Conservation (phyloP, 129 eudicot genomes). For the Saussurea involucrata region DNA sequence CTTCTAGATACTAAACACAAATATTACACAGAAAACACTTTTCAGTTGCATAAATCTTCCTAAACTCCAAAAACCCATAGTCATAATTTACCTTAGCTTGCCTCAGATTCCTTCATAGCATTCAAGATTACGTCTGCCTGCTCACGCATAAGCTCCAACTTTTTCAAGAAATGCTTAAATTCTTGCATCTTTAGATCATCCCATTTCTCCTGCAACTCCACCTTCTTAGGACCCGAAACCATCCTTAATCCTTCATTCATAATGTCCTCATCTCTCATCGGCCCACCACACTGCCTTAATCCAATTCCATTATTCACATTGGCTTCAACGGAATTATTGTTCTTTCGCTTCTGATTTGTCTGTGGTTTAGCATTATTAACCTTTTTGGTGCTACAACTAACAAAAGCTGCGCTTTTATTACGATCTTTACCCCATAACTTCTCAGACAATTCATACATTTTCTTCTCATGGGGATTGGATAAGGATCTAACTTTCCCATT, state of each 20-base stretch:
- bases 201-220: slow-evolving; percentile 36
- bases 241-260: slow-evolving; percentile 22
- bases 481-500: slow-evolving; percentile 27
- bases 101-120: slow-evolving; percentile 3
- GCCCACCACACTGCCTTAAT: background rate
- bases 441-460: slow-evolving; percentile 36
- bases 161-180: slow-evolving; percentile 8
- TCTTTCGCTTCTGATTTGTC: background rate
- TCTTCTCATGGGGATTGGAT: slow-evolving; percentile 44
- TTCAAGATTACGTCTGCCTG: slow-evolving; percentile 26
- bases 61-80: background rate
- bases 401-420: background rate
- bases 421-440: slow-evolving; percentile 39
- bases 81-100: slow-evolving; percentile 15
- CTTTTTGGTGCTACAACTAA: background rate
- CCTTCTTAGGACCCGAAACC: slow-evolving; percentile 16
- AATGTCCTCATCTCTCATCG: slow-evolving; percentile 11
- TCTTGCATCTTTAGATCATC: slow-evolving; percentile 28
- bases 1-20: slow-evolving; percentile 4
- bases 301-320: background rate
- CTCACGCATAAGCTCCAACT: slow-evolving; percentile 27
- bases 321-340: background rate
- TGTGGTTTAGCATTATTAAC: background rate
- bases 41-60: background rate
- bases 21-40: slow-evolving; percentile 10